Conservation (phyloP, 805 yeast species). For the Kodamaea hsintzibuensis region DNA sequence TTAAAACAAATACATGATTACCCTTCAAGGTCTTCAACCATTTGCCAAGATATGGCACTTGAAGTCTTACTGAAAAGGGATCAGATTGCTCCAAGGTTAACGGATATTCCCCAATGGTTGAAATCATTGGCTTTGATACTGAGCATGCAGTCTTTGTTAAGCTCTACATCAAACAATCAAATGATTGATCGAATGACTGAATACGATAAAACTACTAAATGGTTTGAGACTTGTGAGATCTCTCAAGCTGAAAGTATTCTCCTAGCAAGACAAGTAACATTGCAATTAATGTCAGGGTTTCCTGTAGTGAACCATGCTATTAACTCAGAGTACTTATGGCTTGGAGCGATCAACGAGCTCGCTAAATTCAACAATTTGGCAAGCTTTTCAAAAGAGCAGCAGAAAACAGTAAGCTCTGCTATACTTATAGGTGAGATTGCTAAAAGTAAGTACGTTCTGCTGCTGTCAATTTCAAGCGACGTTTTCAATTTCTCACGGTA, state of each 20-base stretch:
- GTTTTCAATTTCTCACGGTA: constrained; percentile 30
- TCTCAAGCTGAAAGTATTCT: constrained; percentile 44
- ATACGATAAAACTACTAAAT: constrained; percentile 22
- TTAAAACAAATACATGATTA: constrained; percentile 48
- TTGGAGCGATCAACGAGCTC: constrained; percentile 38
- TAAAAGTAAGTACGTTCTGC: constrained; percentile 15
- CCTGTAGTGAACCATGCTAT: neutral
- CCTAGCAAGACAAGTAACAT: constrained; percentile 40
- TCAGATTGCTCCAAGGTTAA: neutral
- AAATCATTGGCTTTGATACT: constrained; percentile 29
- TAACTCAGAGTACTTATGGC: constrained; percentile 13
- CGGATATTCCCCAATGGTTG: constrained; percentile 17
- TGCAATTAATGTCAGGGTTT: constrained; percentile 27
- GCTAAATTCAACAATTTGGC: constrained; percentile 44
- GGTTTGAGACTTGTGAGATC: constrained; percentile 42
- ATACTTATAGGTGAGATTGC: constrained; percentile 44
- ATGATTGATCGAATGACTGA: constrained; percentile 6
- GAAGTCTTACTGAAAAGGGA: constrained; percentile 17
- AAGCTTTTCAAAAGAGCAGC: constrained; percentile 37
- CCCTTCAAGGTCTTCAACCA: constrained; percentile 15
- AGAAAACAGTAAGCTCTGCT: constrained; percentile 53
- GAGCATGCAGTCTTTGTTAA: constrained; percentile 16
- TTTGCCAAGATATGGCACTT: constrained; percentile 22
- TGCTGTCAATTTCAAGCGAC: neutral
- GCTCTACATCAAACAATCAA: neutral